phyloP scores from a whole-genome alignment of 352 stramenopile genomes.

The Phytophthora agathidicida region DNA sequence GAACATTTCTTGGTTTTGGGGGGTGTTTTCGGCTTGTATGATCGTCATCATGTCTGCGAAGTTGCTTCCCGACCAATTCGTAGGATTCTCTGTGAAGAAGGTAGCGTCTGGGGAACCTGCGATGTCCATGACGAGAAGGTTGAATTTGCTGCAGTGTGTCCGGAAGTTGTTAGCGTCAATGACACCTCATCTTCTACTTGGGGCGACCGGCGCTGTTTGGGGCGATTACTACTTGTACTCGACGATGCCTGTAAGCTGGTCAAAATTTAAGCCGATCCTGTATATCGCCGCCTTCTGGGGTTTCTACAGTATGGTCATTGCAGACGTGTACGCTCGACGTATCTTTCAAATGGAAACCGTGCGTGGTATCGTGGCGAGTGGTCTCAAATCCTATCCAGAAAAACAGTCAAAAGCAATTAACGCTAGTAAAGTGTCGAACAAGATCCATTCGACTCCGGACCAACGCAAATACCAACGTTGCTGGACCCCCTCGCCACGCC shows the following conservation, averaged over 20 bases:
- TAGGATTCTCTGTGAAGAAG: not conserved
- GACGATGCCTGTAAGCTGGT: not conserved
- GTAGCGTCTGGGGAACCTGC: not conserved
- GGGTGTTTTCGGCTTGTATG: slow-evolving; percentile 14
- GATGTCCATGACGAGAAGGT: not conserved
- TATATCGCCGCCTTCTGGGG: slow-evolving; percentile 14
- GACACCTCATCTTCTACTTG: not conserved
- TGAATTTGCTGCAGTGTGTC: slow-evolving; percentile 6
- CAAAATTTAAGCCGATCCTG: slow-evolving; percentile 9
- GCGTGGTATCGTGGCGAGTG: slow-evolving; percentile 1
- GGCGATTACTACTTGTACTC: not conserved
- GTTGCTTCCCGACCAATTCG: slow-evolving; percentile 14
- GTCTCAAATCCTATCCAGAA: not conserved
- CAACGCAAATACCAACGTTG: slow-evolving; percentile 1
- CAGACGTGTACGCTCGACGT: slow-evolving; percentile 4
- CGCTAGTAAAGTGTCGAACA: not conserved
- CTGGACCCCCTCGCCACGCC: slow-evolving; percentile 1
- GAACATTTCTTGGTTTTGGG: slow-evolving; percentile 12
- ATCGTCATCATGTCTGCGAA: slow-evolving; percentile 6
- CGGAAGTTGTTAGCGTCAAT: not conserved
- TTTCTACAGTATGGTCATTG: slow-evolving; percentile 5
- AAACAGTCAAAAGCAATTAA: no score
- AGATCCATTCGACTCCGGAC: not conserved
- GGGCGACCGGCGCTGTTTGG: not conserved
- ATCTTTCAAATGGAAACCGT: slow-evolving; percentile 16